Evolutionary conservation across 2,329 filamentous ascomycete species (phyloP).

Genomic region (Thyridium curvatum): DNA sequence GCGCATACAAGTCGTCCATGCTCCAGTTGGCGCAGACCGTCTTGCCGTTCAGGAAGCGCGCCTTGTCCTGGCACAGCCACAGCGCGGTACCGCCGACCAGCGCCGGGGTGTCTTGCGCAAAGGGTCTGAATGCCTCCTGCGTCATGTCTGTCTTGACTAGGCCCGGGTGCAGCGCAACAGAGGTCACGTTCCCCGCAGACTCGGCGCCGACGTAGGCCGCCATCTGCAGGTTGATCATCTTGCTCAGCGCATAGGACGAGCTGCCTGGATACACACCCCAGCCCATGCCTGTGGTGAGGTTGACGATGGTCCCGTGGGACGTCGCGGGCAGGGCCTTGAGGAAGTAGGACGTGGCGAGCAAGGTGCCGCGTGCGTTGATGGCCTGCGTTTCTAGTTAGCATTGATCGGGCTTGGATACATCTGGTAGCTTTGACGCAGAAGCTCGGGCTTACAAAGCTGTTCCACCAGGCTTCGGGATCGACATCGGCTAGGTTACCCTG

Average conservation of each 20-base stretch:
- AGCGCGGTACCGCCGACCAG: slow-evolving; percentile 19
- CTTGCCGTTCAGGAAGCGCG: slow-evolving; percentile 17
- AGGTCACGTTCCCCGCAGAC: slow-evolving; percentile 17
- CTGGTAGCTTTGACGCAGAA: no score
- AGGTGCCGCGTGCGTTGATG: slow-evolving; percentile 33
- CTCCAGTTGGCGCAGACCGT: slow-evolving; percentile 19
- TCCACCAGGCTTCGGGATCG: slow-evolving; percentile 9
- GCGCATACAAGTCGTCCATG: slow-evolving; percentile 18
- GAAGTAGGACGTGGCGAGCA: slow-evolving; percentile 22
- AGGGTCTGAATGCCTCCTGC: slow-evolving; percentile 13
- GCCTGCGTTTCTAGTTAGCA: background rate
- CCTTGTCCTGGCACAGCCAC: slow-evolving; percentile 16
- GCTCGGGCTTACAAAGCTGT: slow-evolving; percentile 20
- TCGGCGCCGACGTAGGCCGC: slow-evolving; percentile 21
- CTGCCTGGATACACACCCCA: slow-evolving; percentile 10
- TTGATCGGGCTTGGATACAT: no score
- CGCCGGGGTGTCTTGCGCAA: slow-evolving; percentile 18
- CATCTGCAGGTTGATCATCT: slow-evolving; percentile 20
- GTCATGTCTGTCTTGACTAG: slow-evolving; percentile 22
- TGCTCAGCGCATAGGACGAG: slow-evolving; percentile 20
- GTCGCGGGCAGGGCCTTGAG: slow-evolving; percentile 4
- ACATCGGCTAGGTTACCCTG: slow-evolving; percentile 1
- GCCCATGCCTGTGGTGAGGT: slow-evolving; percentile 13
- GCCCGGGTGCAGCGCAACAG: slow-evolving; percentile 22
- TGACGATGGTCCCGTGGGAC: slow-evolving; percentile 14